Conservation (phyloP, 495 filamentous ascomycete species). For the Sabuloglossum arenarium region DNA sequence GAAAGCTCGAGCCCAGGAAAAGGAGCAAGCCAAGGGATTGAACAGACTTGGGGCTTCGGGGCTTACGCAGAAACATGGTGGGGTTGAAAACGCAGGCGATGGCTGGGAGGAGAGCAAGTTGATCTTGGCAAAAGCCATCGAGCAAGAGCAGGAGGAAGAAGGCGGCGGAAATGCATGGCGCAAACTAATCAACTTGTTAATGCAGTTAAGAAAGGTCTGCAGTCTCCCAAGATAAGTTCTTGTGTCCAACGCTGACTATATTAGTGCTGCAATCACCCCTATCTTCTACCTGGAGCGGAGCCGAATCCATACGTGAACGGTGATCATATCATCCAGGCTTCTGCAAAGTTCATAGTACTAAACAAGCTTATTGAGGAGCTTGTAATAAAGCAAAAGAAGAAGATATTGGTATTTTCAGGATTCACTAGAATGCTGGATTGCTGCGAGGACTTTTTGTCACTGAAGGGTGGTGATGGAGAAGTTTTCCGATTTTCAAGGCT, state of each 20-base stretch:
- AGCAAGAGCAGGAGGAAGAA: conserved; percentile 19
- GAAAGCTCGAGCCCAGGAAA: conserved; percentile 15
- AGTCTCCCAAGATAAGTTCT: not conserved
- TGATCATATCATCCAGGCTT: conserved; percentile 31
- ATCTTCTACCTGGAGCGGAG: conserved; percentile 29
- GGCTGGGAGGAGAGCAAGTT: conserved; percentile 25
- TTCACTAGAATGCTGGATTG: conserved; percentile 38
- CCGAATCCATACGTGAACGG: conserved; percentile 29
- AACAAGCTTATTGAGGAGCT: conserved; percentile 37
- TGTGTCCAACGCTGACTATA: not conserved
- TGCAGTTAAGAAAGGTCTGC: conserved; percentile 37
- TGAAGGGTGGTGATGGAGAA: conserved; percentile 24
- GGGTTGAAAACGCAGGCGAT: conserved; percentile 6
- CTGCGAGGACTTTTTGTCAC: conserved; percentile 33
- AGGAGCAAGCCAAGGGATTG: conserved; percentile 3
- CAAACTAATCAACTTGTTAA: conserved; percentile 39
- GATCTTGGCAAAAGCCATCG: conserved; percentile 25
- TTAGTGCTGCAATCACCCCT: conserved; percentile 40
- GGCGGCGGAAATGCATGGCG: conserved; percentile 23
- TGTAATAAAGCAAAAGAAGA: conserved; percentile 33
- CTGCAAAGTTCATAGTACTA: conserved; percentile 43
- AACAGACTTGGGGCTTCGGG: conserved; percentile 10
- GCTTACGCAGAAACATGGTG: conserved; percentile 8
- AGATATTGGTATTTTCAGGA: conserved; percentile 41
- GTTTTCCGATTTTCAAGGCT: conserved; percentile 32